Base-by-base conservation (phyloP, 352 stramenopile genomes). In the Thraustochytrium sp. region DNA sequence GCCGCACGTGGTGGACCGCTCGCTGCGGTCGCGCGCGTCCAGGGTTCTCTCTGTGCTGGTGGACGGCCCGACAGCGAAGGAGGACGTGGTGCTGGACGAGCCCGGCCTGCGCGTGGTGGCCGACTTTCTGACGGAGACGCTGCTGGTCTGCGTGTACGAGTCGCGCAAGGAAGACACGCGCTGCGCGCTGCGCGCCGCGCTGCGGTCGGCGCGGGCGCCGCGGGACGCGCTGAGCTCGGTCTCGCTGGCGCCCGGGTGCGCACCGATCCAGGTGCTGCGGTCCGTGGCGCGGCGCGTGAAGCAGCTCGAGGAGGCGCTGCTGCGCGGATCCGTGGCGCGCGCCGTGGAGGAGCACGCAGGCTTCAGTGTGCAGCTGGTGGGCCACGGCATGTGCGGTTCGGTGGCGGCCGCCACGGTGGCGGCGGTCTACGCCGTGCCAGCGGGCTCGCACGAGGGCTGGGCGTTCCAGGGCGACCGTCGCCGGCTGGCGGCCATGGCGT, bases 61-160 rank as follows among this genome's bases (percentile, higher is more conserved):
- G 13, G 16, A 53, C 51, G 68, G 68, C 8, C 68, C 68, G 21
- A 42, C 26, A 5, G 63, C 46, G 8, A 8, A 13, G 1, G 40
- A 80, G 2, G 40, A 80, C 49, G 44, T 80, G 0, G 16, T 80
- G 18, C 31, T 63, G 44, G 68, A 80, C 29, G 68, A 61, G 21
- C 16, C n/a, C 0, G 53, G 21, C 16, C 5, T 80, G 31, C 48
- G 53, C 23, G 46, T 80, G 23, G 40, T 80, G 21, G 48, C 37
- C 16, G 68, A 80, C 46, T 44, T 75, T 26, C 38, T 80, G 42
- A 80, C 68, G 18, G 13, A 64, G 68, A 61, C 46, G 23, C 34
- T 64, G 37, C 21, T 80, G 26, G 31, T 80, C 9, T 80, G 68
- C 26, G 23, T 80, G 42, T 9, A 31, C 42, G 21, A 3, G 13